Evolutionary conservation across 1,284 basidiomycete species (phyloP), one percentile per base, ranked within the genome.

Genomic region (Thecaphora frezii): DNA sequence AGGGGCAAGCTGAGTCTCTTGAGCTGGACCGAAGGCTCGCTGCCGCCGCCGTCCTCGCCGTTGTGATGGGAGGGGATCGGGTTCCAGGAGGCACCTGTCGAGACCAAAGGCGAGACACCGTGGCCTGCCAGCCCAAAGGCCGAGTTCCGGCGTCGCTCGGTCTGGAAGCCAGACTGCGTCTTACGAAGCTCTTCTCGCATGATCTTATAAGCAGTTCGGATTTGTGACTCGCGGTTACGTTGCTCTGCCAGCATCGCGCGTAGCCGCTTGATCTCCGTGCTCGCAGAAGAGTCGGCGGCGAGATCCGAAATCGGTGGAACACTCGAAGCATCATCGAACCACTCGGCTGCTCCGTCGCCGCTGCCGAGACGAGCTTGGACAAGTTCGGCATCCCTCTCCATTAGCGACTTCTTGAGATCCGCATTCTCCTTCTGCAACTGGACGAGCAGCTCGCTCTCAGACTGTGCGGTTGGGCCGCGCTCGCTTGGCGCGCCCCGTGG

Each of bases 111-210:
- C 7, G 38, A 16, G 8, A 39, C 18, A 18, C 18, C 38, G 18
- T 18, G 38, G 38, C 38, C 21, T 2, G 38, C 18, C 2, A 39
- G 25, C n/a, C 41, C 28, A 9, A 22, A 26, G 13, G 37, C 28
- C 33, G 59, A 59, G 19, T 58, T 45, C 2, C 68, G 46, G 5
- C 63, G 50, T 1, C 67, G 60, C 22, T 72, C 60, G 14, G 39
- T 19, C 36, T 61, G 38, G 28, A 43, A 26, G 7, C 37, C 48
- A 16, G 26, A 42, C 38, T 70, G 69, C 4, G 54, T 48, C 42
- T 67, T 66, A 9, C 72, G 65, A 30, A 73, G 51, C 44, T 74
- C 71, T 33, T 73, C 71, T 19, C 71, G 70, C 8, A 72, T 39
- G 33, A 58, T 57, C 41, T 63, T 49, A 60, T 74, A 74, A 0